Percentiles rank a stretch among this genome's conserved stretches.
These are phyloP conservation scores for Dipodascus albidus DNA, from an alignment of 805 yeast genomes.

Conservation along the genomic window DNA sequence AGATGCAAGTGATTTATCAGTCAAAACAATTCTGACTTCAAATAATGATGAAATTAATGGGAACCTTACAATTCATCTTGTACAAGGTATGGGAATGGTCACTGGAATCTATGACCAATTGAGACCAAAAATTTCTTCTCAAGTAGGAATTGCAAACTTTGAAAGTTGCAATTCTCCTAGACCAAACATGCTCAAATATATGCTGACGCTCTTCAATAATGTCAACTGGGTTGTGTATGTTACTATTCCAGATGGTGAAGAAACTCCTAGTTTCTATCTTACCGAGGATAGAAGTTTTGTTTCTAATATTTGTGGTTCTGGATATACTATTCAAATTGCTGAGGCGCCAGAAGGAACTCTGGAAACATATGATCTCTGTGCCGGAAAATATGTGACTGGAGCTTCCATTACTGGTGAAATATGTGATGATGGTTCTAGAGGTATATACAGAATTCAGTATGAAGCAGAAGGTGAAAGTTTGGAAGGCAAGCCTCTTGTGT, in stretches of 20 bases:
- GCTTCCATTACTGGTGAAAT: conserved; percentile 33
- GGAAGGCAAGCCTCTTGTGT: conserved; percentile 32
- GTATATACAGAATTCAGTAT: conserved; percentile 6
- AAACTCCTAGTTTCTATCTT: conserved; percentile 19
- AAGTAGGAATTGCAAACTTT: conserved; percentile 51
- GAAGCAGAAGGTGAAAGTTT: conserved; percentile 16
- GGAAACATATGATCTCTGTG: conserved; percentile 41
- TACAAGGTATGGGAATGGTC: conserved; percentile 50
- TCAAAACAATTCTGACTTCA: conserved; percentile 1
- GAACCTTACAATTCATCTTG: conserved; percentile 29
- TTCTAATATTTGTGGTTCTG: conserved; percentile 35
- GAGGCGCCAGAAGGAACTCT: conserved; percentile 32
- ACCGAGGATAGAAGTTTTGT: conserved; percentile 30
- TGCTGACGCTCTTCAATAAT: conserved; percentile 41
- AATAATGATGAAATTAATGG: conserved; percentile 9
- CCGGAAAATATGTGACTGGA: conserved; percentile 48
- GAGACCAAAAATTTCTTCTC: conserved; percentile 32
- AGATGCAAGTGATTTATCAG: conserved; percentile 4
- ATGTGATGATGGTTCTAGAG: conserved; percentile 7
- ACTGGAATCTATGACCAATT: conserved; percentile 34
- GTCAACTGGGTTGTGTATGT: conserved; percentile 58
- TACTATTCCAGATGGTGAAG: conserved; percentile 17
- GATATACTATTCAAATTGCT: conserved; percentile 48
- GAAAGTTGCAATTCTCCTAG: conserved; percentile 29
- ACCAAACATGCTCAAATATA: conserved; percentile 40